A percentile compares a stretch with the other conserved stretches of the same genome.
Conservation (phyloP, 306 rosid genomes). For the Luffa aegyptiaca region DNA sequence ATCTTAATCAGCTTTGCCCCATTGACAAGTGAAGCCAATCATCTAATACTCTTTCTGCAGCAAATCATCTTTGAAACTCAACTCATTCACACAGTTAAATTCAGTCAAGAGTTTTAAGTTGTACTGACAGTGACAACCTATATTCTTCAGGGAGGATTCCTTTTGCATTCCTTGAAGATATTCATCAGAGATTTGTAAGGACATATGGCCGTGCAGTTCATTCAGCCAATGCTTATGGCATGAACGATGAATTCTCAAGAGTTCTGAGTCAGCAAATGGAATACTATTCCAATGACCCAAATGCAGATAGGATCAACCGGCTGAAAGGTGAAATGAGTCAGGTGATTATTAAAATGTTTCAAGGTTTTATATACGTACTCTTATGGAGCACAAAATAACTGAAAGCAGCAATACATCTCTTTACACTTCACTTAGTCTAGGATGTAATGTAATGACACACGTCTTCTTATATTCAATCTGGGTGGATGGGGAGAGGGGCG, state of each 20-base stretch:
- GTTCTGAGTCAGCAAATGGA: conserved; percentile 88
- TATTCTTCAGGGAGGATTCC: conserved; percentile 67
- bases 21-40: background rate
- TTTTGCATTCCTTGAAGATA: conserved; percentile 85
- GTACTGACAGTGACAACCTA: background rate
- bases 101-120: background rate
- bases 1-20: background rate
- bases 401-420: background rate
- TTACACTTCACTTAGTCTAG: background rate
- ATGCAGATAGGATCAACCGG: conserved; percentile 87
- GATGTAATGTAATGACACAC: background rate
- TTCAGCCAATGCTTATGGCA: conserved; percentile 78
- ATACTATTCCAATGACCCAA: conserved; percentile 86
- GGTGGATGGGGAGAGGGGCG: background rate
- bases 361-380: background rate
- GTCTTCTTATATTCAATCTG: background rate
- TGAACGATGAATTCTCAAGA: conserved; percentile 94
- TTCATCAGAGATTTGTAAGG: conserved; percentile 87
- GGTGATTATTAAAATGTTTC: conserved; percentile 26
- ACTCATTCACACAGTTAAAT: background rate
- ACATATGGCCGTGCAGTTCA: conserved; percentile 79
- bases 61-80: background rate
- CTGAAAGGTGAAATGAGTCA: conserved; percentile 98
- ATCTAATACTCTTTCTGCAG: background rate
- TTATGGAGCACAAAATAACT: background rate